Evolutionary conservation across 1,139 yeast species (phyloP), one percentile per base, ranked within the genome.

Genomic region (Debaryomyces sp.): DNA sequence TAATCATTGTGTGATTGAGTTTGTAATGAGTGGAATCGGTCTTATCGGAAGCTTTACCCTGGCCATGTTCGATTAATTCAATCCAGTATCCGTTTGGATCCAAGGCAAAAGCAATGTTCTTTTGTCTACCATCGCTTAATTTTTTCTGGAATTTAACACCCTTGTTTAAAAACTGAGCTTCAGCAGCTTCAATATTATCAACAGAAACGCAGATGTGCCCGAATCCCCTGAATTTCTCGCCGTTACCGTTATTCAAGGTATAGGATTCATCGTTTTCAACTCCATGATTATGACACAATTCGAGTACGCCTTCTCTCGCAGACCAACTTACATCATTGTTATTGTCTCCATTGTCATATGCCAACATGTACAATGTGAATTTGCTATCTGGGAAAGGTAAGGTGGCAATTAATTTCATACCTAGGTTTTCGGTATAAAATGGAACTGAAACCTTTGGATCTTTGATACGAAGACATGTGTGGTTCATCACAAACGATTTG

Each of bases 41-140:
- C 37, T 62, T 65, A 26, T 60, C 72, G 24, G 70, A 78, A 24
- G 58, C 58, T 58, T 77, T 74, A 59, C 66, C 66, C 43, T 71
- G 61, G 27, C 71, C 77, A 63, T 91, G 85, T 60, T 84, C 85
- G 57, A 92, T 81, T 61, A 94, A 74, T 74, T 94, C 99, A 60
- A 94, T 80, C 99, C 99, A 94, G 73, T 94, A 94, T 57, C 95
- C 95, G 69, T 94, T 94, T 4, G 98, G 97, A 63, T 94, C 99
- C 58, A 91, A 80, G 2, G 86, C 96, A 69, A 94, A 94, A 0
- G 98, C 98, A 71, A 94, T 91, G 65, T 90, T 78, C 68, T 85
- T 87, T 70, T 89, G 96, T 70, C 97, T 84, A 23, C 99, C 99
- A 62, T 94, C 98, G 41, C 81, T 66, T 59, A 91, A 75, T 62